Percentiles rank a stretch among this genome's conserved stretches.
Evolutionary conservation across 768 basidiomycete species (phyloP).

Genomic region (Pulveroboletus sp.): DNA sequence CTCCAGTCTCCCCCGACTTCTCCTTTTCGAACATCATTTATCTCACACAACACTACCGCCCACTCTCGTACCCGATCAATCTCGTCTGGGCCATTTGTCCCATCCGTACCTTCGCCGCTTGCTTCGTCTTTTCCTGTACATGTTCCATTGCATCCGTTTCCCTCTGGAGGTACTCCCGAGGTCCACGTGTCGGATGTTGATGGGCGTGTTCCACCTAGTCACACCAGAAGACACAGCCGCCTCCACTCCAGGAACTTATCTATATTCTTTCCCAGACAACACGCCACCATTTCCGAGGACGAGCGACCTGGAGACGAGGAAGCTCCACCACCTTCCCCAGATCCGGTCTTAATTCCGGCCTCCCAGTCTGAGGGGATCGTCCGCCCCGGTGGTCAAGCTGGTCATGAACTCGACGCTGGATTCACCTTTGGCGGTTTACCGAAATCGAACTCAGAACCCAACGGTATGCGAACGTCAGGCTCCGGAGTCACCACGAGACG

Average conservation of each 20-base stretch:
- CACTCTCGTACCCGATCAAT: constrained; percentile 33
- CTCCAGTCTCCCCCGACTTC: constrained; percentile 28
- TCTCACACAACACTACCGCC: background rate
- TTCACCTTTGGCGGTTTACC: constrained; percentile 63
- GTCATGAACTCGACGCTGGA: constrained; percentile 43
- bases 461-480: constrained; percentile 11
- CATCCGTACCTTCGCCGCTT: constrained; percentile 26
- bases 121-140: constrained; percentile 24
- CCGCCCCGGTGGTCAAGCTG: constrained; percentile 23
- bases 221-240: constrained; percentile 52
- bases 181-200: constrained; percentile 13
- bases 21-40: constrained; percentile 28
- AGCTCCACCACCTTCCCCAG: constrained; percentile 44
- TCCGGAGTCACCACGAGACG: constrained; percentile 33
- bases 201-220: constrained; percentile 18
- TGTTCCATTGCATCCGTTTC: constrained; percentile 24
- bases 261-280: constrained; percentile 78
- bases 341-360: constrained; percentile 37
- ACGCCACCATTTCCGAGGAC: constrained; percentile 64
- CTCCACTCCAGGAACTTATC: constrained; percentile 91
- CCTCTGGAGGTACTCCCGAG: constrained; percentile 19
- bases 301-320: constrained; percentile 44
- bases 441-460: constrained; percentile 22
- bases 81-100: constrained; percentile 28
- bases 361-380: constrained; percentile 33